Conservation (phyloP, 345 rosid species). For the Brassica juncea region DNA sequence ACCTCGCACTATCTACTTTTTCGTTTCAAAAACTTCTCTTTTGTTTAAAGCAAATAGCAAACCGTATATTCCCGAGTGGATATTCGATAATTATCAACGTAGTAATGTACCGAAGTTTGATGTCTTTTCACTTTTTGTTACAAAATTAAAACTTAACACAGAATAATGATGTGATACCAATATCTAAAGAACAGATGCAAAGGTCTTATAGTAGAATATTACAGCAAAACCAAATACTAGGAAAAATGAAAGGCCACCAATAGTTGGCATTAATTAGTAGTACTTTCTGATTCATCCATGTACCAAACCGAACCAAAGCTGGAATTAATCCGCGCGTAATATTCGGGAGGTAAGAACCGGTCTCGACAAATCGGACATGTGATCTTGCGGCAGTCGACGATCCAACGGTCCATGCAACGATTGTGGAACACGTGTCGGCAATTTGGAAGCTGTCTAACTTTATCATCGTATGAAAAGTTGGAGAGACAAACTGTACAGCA, state of each 20-base stretch:
- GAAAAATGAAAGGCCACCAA: neutral
- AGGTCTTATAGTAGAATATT: neutral
- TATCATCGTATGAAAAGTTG: slow-evolving; percentile 58
- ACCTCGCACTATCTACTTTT: no score
- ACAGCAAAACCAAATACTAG: neutral
- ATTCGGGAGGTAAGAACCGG: slow-evolving; percentile 48
- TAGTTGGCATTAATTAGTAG: neutral
- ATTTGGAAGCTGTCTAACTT: slow-evolving; percentile 51
- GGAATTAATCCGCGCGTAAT: slow-evolving; percentile 46
- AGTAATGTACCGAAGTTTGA: neutral
- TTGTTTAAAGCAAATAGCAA: no score
- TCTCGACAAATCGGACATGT: slow-evolving; percentile 72
- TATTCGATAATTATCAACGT: no score
- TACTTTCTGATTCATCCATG: neutral
- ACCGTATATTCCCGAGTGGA: no score
- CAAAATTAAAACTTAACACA: neutral
- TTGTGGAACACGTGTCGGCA: slow-evolving; percentile 69
- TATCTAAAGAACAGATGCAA: neutral
- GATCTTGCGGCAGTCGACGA: slow-evolving; percentile 52
- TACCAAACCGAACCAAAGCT: slow-evolving; percentile 24
- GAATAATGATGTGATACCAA: neutral
- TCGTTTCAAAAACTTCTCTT: no score
- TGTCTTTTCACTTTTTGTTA: neutral
- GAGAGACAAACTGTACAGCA: slow-evolving; percentile 74
- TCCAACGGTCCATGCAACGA: slow-evolving; percentile 75